These are phyloP conservation scores for Verticillium isaacii DNA, from an alignment of 2,329 filamentous ascomycete genomes.

Conservation along the genomic window DNA sequence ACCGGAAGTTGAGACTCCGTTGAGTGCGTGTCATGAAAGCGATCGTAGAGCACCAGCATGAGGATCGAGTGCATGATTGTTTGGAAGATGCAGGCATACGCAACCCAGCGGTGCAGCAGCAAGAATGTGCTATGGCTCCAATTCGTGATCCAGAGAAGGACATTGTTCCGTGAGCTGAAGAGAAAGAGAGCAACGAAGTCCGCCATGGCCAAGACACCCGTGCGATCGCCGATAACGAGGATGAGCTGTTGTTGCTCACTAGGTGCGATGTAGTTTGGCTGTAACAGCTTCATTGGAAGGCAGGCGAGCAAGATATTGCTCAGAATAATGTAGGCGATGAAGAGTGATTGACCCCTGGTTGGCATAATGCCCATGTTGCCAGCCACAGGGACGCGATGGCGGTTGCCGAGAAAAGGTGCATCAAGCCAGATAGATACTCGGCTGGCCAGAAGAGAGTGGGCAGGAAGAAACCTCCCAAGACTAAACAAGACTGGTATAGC, in stretches of 20 bases:
- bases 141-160: slow-evolving; percentile 27
- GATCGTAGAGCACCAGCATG: slow-evolving; percentile 12
- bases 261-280: slow-evolving; percentile 17
- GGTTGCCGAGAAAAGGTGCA: slow-evolving; percentile 18
- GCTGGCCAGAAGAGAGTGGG: background rate
- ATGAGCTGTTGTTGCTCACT: slow-evolving; percentile 19
- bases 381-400: slow-evolving; percentile 16
- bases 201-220: slow-evolving; percentile 27
- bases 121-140: slow-evolving; percentile 31
- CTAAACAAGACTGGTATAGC: slow-evolving; percentile 22
- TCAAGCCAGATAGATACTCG: slow-evolving; percentile 14
- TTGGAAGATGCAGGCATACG: slow-evolving; percentile 17
- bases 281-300: slow-evolving; percentile 19
- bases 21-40: slow-evolving; percentile 12
- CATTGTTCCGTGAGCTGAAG: slow-evolving; percentile 29
- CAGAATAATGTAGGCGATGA: slow-evolving; percentile 32
- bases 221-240: slow-evolving; percentile 24
- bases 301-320: slow-evolving; percentile 30
- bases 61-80: slow-evolving; percentile 26
- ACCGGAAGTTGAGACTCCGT: slow-evolving; percentile 12
- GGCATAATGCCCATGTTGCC: slow-evolving; percentile 23
- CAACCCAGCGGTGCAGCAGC: slow-evolving; percentile 30
- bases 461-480: slow-evolving; percentile 22
- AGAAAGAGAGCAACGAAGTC: slow-evolving; percentile 26
- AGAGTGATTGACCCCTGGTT: slow-evolving; percentile 37